Base-by-base conservation (phyloP, 345 rosid genomes). In the Euphorbia tirucalli region DNA sequence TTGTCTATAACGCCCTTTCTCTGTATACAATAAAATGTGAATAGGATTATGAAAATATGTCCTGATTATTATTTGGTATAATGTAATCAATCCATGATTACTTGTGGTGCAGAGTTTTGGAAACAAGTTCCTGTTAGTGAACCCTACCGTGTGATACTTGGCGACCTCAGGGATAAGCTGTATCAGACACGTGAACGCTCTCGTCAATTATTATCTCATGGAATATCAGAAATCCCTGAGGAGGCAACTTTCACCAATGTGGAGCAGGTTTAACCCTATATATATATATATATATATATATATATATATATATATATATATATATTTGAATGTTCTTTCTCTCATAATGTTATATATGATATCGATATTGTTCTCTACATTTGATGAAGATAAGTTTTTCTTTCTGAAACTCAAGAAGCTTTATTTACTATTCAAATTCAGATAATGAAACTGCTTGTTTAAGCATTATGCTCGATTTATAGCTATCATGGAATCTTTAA, bases 61-160 rank as follows among this genome's bases (percentile, higher is more conserved):
- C 18, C 62, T 58, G 62, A 58, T 58, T 58, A 11, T 28, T 15
- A 16, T 16, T 60, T 30, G 8, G 22, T 41, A 30, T 25, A 58
- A 30, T 60, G 65, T 16, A 60, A 30, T 31, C 32, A 30, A 30
- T 31, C 43, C 43, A 6, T 65, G 37, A 31, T 43, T 37, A 39
- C 14, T 43, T n/a, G 3, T 25, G 22, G n/a, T 30, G 8, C 87
- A 94, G 97, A 95, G 71, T 95, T 95, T 68, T 92, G 99, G 99
- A 95, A 95, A 74, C 91, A 86, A 71, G 71, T 90, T 76, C 97
- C 97, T 70, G 71, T 93, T 2, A 90, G 68, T 70, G 99, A 95
- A 74, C 99, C 99, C 46, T 95, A 95, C 62, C 88, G 99, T 59
- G 98, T 94, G 46, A 82, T 95, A 32, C 98, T 95, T 35, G 94